Evolutionary conservation across 2,329 filamentous ascomycete species (phyloP).

Genomic region (Penicillium sp.): DNA sequence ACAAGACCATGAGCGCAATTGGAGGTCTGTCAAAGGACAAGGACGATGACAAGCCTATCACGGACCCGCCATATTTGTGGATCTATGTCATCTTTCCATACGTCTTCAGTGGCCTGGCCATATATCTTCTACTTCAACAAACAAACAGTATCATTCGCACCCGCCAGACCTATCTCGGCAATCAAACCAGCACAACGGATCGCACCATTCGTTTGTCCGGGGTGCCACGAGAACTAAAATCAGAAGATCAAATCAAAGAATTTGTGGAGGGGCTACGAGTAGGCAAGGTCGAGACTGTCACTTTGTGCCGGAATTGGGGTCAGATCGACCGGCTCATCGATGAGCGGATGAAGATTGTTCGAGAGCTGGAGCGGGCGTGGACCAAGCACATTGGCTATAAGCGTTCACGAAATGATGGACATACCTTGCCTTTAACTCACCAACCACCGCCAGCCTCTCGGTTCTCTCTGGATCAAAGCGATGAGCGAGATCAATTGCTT

Average conservation of each 20-base stretch:
- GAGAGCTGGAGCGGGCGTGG: conserved; percentile 77
- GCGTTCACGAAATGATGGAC: conserved; percentile 43
- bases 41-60: conserved; percentile 25
- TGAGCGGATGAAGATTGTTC: conserved; percentile 58
- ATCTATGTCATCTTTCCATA: conserved; percentile 94
- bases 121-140: conserved; percentile 77
- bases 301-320: conserved; percentile 79
- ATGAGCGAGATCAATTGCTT: conserved; percentile 57
- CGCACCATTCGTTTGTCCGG: conserved; percentile 87
- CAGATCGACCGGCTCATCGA: conserved; percentile 69
- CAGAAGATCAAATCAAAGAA: conserved; percentile 75
- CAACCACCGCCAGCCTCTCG: conserved; percentile 40
- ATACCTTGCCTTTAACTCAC: conserved; percentile 46
- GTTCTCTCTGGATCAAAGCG: conserved; percentile 41
- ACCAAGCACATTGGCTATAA: conserved; percentile 64
- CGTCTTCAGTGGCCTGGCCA: conserved; percentile 73
- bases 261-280: conserved; percentile 84
- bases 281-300: conserved; percentile 82
- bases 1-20: conserved; percentile 26
- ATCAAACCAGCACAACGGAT: conserved; percentile 91
- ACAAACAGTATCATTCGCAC: conserved; percentile 80
- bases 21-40: conserved; percentile 21
- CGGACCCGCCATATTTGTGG: conserved; percentile 64
- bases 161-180: conserved; percentile 84
- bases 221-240: conserved; percentile 71